phyloP scores from a whole-genome alignment of 2,329 filamentous ascomycete genomes.

The Atkinsonella hypoxylon region DNA sequence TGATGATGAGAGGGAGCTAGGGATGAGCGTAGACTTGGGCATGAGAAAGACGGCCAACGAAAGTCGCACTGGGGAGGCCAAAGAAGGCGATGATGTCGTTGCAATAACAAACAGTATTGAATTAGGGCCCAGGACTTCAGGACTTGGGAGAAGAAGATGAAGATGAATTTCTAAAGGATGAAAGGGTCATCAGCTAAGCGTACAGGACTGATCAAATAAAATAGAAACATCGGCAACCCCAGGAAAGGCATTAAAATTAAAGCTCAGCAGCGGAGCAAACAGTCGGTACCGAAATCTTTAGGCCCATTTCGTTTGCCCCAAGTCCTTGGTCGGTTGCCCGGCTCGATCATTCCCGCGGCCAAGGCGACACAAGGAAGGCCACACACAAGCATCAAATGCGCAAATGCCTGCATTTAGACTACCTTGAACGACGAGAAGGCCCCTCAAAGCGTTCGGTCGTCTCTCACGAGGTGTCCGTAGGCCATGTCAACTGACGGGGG shows the following conservation, averaged over 20 bases:
- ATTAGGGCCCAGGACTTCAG: not conserved
- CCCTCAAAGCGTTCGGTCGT: not conserved
- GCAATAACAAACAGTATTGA: not conserved
- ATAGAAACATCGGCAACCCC: not conserved
- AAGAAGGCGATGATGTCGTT: no score
- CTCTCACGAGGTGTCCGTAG: not conserved
- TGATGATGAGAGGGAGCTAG: no score
- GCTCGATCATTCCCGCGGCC: not conserved
- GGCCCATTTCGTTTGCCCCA: not conserved
- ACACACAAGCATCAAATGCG: not conserved
- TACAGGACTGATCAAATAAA: not conserved
- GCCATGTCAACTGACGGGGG: slow-evolving; percentile 2
- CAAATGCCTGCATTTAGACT: not conserved
- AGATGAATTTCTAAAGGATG: not conserved
- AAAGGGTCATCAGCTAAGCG: not conserved
- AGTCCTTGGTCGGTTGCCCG: not conserved
- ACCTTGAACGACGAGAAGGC: not conserved
- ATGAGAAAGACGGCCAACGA: no score
- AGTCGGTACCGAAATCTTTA: not conserved
- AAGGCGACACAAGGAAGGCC: not conserved
- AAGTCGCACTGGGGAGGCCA: no score
- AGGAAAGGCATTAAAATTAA: not conserved
- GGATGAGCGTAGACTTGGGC: no score
- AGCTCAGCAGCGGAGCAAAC: not conserved
- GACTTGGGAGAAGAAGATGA: not conserved